phyloP scores from a whole-genome alignment of 2,329 filamentous ascomycete genomes.

The Penicillium sp. region DNA sequence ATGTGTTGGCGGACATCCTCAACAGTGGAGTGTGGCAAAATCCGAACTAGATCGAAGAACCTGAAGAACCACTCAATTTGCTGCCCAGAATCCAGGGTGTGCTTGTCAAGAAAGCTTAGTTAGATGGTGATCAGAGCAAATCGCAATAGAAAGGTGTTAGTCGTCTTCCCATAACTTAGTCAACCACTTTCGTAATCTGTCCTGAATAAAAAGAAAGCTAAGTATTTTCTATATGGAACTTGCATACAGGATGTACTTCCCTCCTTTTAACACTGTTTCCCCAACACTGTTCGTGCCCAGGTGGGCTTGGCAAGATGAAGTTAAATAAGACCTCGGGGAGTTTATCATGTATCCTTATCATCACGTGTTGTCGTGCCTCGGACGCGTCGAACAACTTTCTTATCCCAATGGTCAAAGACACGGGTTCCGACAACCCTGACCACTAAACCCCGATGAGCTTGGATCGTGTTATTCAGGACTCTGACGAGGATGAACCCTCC shows the following conservation, averaged over 20 bases:
- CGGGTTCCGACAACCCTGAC: background rate
- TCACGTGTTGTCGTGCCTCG: slow-evolving; percentile 29
- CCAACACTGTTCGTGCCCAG: no score
- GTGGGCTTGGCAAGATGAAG: background rate
- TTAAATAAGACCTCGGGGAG: background rate
- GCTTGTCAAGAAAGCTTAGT: slow-evolving; percentile 16
- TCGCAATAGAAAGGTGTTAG: no score
- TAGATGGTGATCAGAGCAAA: background rate
- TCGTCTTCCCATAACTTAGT: no score
- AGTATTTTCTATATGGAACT: no score
- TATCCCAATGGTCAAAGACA: background rate
- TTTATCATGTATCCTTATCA: slow-evolving; percentile 24
- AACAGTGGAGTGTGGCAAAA: slow-evolving; percentile 20
- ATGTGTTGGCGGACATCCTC: slow-evolving; percentile 19
- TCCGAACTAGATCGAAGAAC: slow-evolving; percentile 14
- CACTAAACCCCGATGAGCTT: slow-evolving; percentile 29
- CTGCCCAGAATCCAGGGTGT: slow-evolving; percentile 19
- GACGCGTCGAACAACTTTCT: slow-evolving; percentile 13
- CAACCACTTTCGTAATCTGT: no score
- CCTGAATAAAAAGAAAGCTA: no score
- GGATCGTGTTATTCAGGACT: slow-evolving; percentile 43
- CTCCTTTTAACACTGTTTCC: no score
- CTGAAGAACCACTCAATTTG: slow-evolving; percentile 12
- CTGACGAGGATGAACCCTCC: slow-evolving; percentile 42
- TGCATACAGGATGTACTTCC: no score